These are phyloP conservation scores for Paracamarosporium sp. DNA, from an alignment of 2,329 filamentous ascomycete species.

Conservation along the genomic window DNA sequence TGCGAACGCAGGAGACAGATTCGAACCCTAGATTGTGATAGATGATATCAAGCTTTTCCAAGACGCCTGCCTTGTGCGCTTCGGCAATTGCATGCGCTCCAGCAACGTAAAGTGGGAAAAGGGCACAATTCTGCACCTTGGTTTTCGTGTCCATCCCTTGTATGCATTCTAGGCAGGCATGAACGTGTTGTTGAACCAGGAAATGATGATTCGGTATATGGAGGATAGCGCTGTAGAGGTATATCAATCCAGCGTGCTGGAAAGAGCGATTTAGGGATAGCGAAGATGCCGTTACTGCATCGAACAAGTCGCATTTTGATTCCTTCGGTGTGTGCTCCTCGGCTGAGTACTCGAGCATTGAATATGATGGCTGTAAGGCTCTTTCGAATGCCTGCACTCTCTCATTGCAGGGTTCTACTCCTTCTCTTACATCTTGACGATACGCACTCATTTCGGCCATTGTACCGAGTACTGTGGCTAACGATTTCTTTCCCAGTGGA, in stretches of 20 bases:
- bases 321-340: background rate
- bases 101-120: conserved; percentile 23
- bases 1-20: conserved; percentile 14
- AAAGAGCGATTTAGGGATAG: conserved; percentile 11
- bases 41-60: conserved; percentile 12
- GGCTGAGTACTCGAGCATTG: background rate
- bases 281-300: conserved; percentile 1
- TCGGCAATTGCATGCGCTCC: conserved; percentile 16
- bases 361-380: background rate
- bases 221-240: conserved; percentile 21
- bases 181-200: conserved; percentile 22
- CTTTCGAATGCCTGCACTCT: background rate
- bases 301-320: background rate
- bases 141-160: conserved; percentile 16
- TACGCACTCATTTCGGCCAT: conserved; percentile 10
- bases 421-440: conserved; percentile 1
- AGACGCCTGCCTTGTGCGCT: conserved; percentile 7
- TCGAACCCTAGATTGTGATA: conserved; percentile 19
- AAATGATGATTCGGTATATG: conserved; percentile 14
- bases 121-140: conserved; percentile 17
- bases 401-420: background rate
- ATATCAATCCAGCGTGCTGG: conserved; percentile 22
- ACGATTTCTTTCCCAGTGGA: background rate
- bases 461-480: conserved; percentile 2
- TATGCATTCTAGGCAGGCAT: conserved; percentile 20